A percentile compares a stretch with the other conserved stretches of the same genome.
These are phyloP conservation scores for Aspergillus terreus DNA, from an alignment of 2,329 filamentous ascomycete species.

Conservation along the genomic window DNA sequence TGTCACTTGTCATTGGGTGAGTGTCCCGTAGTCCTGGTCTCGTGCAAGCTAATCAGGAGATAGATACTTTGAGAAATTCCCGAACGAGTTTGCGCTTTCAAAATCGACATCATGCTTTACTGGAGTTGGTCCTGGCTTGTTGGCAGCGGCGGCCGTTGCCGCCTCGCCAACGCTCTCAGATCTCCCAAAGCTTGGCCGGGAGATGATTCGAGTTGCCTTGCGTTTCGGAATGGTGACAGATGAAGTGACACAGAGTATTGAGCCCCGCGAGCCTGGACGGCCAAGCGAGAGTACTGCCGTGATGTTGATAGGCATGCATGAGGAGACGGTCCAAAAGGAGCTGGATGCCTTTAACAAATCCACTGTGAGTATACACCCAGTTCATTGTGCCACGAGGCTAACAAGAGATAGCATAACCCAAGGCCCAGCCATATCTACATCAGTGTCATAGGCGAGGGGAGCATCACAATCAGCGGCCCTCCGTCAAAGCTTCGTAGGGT, in stretches of 20 bases:
- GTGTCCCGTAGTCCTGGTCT: not conserved
- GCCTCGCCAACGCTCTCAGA: slow-evolving; percentile 37
- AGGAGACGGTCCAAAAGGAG: slow-evolving; percentile 20
- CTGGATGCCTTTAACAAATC: slow-evolving; percentile 17
- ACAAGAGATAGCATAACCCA: slow-evolving; percentile 12
- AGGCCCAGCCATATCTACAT: slow-evolving; percentile 19
- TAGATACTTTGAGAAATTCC: slow-evolving; percentile 9
- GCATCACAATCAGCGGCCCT: slow-evolving; percentile 24
- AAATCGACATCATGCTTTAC: slow-evolving; percentile 8
- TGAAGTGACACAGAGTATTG: slow-evolving; percentile 41
- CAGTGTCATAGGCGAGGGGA: slow-evolving; percentile 18
- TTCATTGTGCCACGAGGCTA: not conserved
- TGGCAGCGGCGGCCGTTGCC: slow-evolving; percentile 43
- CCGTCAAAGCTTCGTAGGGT: slow-evolving; percentile 20
- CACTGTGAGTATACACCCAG: slow-evolving; percentile 6
- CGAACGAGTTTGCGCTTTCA: slow-evolving; percentile 5
- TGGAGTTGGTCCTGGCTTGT: slow-evolving; percentile 45
- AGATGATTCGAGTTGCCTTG: slow-evolving; percentile 45
- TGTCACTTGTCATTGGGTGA: slow-evolving; percentile 46
- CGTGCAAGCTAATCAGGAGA: not conserved
- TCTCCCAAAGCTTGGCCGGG: slow-evolving; percentile 37
- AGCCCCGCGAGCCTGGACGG: slow-evolving; percentile 28
- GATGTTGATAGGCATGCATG: slow-evolving; percentile 18
- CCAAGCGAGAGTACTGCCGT: slow-evolving; percentile 23
- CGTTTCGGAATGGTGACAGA: slow-evolving; percentile 45